Conservation (phyloP, 768 basidiomycete species). For the Ramaria sp. region DNA sequence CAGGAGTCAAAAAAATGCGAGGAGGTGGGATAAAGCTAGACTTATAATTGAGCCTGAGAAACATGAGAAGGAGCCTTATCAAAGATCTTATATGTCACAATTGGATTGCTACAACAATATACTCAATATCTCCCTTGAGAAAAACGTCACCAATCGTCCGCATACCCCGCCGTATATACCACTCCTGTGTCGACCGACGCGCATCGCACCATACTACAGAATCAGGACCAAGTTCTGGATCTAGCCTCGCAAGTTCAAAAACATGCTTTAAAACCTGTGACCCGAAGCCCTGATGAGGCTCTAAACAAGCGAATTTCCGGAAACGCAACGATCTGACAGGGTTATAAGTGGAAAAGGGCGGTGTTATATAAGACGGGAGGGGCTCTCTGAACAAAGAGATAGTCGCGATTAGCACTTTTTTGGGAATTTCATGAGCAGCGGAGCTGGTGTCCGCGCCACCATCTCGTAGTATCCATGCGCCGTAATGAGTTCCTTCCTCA, state of each 20-base stretch:
- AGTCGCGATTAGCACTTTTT: constrained; percentile 34
- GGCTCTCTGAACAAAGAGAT: constrained; percentile 45
- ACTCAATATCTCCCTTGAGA: constrained; percentile 44
- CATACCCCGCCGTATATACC: constrained; percentile 46
- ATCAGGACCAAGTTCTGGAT: constrained; percentile 27
- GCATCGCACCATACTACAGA: constrained; percentile 49
- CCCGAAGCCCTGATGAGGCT: constrained; percentile 42
- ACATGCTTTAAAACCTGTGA: constrained; percentile 33
- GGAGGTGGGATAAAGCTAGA: no score
- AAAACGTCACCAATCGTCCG: constrained; percentile 37
- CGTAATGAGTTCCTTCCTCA: constrained; percentile 37
- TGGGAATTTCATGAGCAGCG: no score
- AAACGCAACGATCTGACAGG: constrained; percentile 25
- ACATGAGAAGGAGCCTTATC: no score
- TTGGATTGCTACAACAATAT: constrained; percentile 40
- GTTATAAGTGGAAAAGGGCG: constrained; percentile 9
- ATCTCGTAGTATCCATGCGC: constrained; percentile 33
- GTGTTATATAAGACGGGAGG: constrained; percentile 20
- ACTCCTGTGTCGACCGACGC: constrained; percentile 28
- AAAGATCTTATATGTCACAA: no score
- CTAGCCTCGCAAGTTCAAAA: constrained; percentile 24
- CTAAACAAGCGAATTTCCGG: constrained; percentile 51
- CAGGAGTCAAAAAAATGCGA: no score
- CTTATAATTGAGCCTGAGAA: no score
- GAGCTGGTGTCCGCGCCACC: no score